These are phyloP conservation scores for Candida parachauliodes DNA, from an alignment of 805 yeast genomes.

Conservation along the genomic window DNA sequence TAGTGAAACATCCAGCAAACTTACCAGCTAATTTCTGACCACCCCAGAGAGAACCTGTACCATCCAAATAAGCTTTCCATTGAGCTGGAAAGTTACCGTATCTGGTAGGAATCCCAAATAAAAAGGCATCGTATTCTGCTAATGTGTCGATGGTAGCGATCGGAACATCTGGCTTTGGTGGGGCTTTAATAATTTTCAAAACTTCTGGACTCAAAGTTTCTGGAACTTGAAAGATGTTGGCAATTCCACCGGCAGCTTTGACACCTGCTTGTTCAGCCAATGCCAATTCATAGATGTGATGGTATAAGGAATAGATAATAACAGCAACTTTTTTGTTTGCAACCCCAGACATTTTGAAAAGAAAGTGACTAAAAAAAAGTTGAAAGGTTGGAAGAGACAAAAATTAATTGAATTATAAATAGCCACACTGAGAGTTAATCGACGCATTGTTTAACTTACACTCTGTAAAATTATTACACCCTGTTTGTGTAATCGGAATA, in stretches of 20 bases:
- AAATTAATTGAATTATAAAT: no score
- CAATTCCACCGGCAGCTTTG: constrained; percentile 63
- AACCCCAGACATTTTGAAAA: no score
- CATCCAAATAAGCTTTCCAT: constrained; percentile 71
- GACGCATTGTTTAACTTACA: no score
- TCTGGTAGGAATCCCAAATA: constrained; percentile 86
- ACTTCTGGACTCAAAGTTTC: constrained; percentile 71
- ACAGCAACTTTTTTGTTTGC: constrained; percentile 42
- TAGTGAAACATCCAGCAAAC: constrained; percentile 67
- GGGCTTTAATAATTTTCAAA: constrained; percentile 56
- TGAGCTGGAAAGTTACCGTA: constrained; percentile 81
- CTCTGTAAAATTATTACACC: no score
- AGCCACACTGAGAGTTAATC: no score
- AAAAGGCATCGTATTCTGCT: constrained; percentile 67
- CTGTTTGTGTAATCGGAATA: no score
- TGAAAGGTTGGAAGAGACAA: no score
- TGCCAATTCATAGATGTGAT: constrained; percentile 70
- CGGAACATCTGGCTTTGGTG: constrained; percentile 48
- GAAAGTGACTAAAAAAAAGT: no score
- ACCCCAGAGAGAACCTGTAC: constrained; percentile 73
- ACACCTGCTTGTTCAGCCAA: constrained; percentile 65
- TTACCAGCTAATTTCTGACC: constrained; percentile 68
- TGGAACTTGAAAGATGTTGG: constrained; percentile 67
- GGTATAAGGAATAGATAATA: constrained; percentile 67
- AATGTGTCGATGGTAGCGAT: constrained; percentile 59